Base-by-base conservation (phyloP, 2,329 filamentous ascomycete species). In the Cladobotryum mycophilum region DNA sequence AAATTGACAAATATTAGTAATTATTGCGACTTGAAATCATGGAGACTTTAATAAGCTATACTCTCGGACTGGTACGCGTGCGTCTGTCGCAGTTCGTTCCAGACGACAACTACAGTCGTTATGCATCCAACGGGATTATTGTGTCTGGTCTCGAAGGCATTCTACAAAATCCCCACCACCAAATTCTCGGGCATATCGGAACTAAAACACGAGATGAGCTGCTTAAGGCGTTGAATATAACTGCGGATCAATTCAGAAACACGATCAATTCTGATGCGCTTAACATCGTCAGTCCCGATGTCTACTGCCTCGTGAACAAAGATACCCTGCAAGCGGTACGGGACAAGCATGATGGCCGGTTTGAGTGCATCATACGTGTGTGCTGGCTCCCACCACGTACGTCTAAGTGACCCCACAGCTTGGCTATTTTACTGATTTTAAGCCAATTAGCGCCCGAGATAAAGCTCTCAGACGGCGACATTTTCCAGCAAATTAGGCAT, bases 401-500 rank as follows among this genome's bases (percentile, higher is more conserved):
- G 47, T 48, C 17, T 20, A 38, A 34, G 15, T 20, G 3, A 43
- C 30, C 25, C 25, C 9, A 30, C 25, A 5, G 6, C 25, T 11
- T 30, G 25, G 25, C 25, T 30, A 30, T 30, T 30, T 5, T 30
- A 30, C 25, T 30, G 6, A 30, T 30, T 4, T 30, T 5, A 8
- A 9, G 18, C 36, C 9, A 30, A 14, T 33, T 35, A 48, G 41
- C 25, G 6, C 25, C 25, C 6, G 25, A 30, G 25, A 30, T 30
- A 30, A 30, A 30, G 22, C 12, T 43, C 20, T 45, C 12, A 18
- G 36, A 43, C 15, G 22, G 50, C n/a, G 41, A 45, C 4, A 18
- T 52, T 20, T 52, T 52, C 17, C 22, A 34, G 13, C 44, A 48
- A 8, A 13, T 52, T 13, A 5, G 35, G n/a, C 36, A 47, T 20